Base-by-base conservation (phyloP, 139 green algal genomes). In the Desmodesmus armatus region DNA sequence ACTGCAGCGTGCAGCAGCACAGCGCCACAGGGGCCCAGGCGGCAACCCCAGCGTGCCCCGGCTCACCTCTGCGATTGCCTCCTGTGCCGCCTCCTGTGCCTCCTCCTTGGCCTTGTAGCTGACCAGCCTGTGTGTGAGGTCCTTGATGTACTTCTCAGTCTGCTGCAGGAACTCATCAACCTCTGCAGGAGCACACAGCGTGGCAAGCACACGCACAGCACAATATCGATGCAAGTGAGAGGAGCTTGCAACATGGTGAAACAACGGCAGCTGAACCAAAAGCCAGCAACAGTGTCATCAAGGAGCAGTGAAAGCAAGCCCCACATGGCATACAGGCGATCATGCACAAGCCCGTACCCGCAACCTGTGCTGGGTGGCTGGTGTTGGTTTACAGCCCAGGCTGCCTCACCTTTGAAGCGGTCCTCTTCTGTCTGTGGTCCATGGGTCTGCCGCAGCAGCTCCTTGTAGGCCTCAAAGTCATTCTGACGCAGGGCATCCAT, bases 71-170 rank as follows among this genome's bases (percentile, higher is more conserved):
- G 84, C 74, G 17, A 86, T 85, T 29, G 91, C 93, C 85, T 96
- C 93, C 65, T 86, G 87, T 0, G 79, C 83, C 80, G 95, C 92
- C 72, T 97, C 91, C 3, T 85, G 69, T 70, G 93, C 75, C 84
- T 96, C 94, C 9, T 95, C 93, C 31, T 69, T 86, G 43, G 89
- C 88, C 79, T 91, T 90, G 40, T 43, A 63, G 58, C 80, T 29
- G 60, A 94, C 91, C n/a, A 99, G 92, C 91, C 97, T 97, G 89
- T 80, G 75, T 21, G 94, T 93, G 67, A 99, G 94, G 40, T 92
- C 89, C 80, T 98, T 85, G n/a, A 99, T 91, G 92, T 99, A 99
- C 44, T 93, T 89, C 89, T 99, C 97, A 3, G 97, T 99, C 69
- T 98, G 93, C 21, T 89, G 81, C 71, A 97, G 89, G 89, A 98